Evolutionary conservation across 805 yeast genomes (phyloP), one percentile per base, ranked within the genome.

Genomic region (Candida michaelii): DNA sequence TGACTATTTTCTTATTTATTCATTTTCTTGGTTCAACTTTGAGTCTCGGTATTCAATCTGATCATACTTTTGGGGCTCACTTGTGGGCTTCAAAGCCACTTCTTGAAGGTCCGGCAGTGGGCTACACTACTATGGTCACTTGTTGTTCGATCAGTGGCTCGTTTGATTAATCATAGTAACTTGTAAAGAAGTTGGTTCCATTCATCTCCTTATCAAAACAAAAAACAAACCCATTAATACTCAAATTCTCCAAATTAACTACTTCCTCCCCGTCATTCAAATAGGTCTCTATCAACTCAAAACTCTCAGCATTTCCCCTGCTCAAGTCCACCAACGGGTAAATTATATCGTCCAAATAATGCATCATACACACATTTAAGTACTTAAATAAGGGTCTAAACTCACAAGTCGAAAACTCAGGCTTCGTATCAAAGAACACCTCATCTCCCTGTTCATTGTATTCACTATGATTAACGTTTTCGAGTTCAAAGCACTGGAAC

Each of bases 291-390:
- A 57, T 63, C 5, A 57, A 56, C 11, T 55, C 53, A 25, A 36
- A 30, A 24, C 59, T 66, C 46, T 70, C 76, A 1, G 76, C 76
- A 47, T 69, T 55, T 1, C 74, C 76, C 13, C 76, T 50, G 45
- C 65, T 56, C 38, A 70, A 56, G 42, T 60, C 60, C 32, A 60
- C 51, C 56, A 69, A 51, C 6, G 48, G 49, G n/a, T 59, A 47
- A 10, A 67, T 53, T n/a, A 66, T 45, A 32, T 60, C 63, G 32
- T 66, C 56, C n/a, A 66, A 43, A 42, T 54, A 69, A 46, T 70
- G 76, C 6, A 64, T 47, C 5, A 69, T 45, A 30, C 65, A 61
- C 4, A 51, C 42, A 30, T 40, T 33, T 13, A 49, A 16, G 14
- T 32, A 47, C 45, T 53, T 49, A 43, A 44, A 44, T 18, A 49